These are phyloP conservation scores for Puccinia polysora DNA, from an alignment of 1,284 basidiomycete species.

Conservation along the genomic window DNA sequence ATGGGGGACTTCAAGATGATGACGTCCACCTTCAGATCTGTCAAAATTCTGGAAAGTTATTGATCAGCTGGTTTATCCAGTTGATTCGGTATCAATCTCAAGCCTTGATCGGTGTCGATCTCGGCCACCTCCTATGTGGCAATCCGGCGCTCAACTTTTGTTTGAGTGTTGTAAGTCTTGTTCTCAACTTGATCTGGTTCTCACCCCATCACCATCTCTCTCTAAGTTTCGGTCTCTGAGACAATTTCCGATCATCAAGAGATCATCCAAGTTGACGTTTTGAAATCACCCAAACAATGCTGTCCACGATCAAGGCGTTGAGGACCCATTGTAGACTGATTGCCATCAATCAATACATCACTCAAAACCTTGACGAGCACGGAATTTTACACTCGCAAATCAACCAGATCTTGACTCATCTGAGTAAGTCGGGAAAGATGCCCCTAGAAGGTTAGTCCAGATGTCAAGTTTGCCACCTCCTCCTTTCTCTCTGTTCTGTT, in stretches of 20 bases:
- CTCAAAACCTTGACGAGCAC: too few species aligned
- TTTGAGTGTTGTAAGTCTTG: slow-evolving; percentile 35
- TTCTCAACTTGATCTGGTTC: too few species aligned
- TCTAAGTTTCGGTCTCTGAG: not conserved
- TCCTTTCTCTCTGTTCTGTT: too few species aligned
- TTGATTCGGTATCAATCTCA: not conserved
- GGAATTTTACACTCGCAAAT: too few species aligned
- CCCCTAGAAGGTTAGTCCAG: slow-evolving; percentile 38
- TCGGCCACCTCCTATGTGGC: slow-evolving; percentile 17
- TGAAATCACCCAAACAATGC: too few species aligned
- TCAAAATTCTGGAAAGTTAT: slow-evolving; percentile 1
- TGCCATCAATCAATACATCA: slow-evolving; percentile 13
- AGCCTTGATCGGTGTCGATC: slow-evolving; percentile 23
- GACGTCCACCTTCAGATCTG: slow-evolving; percentile 19
- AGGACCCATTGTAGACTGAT: slow-evolving; percentile 42
- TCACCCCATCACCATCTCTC: not conserved
- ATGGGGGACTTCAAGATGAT: not conserved
- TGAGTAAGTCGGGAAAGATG: slow-evolving; percentile 21
- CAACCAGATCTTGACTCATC: slow-evolving; percentile 16
- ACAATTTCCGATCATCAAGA: too few species aligned
- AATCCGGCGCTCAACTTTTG: slow-evolving; percentile 35
- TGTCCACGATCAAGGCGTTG: too few species aligned
- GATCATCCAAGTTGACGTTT: too few species aligned
- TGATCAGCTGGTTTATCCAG: slow-evolving; percentile 33
- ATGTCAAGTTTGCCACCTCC: too few species aligned